Evolutionary conservation across 164 flowering plant genomes (phyloP), one percentile per base, ranked within the genome.

Genomic region (Warburgia ugandensis): DNA sequence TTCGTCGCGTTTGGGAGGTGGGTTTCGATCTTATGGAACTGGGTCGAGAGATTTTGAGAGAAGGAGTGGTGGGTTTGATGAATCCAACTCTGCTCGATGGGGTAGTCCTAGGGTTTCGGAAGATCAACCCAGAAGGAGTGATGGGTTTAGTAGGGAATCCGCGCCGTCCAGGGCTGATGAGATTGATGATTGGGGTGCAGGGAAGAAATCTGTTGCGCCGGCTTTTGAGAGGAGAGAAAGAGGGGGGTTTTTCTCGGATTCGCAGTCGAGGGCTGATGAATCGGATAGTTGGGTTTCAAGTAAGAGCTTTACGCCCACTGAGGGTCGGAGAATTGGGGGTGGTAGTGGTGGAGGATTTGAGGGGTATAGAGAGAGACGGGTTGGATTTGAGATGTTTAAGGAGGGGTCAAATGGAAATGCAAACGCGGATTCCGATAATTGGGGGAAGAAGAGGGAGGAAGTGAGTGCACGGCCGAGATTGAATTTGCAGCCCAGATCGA

Each of bases 151-250:
- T 29, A 66, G 74, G 50, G 87, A 80, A 13, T 59, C 52, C 17
- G 68, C 39, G 28, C 85, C 86, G 8, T 86, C 96, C 3, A 62
- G 97, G 20, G 96, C 97, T 20, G 99, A 94, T 45, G 99, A 86
- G 77, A 74, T 52, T 17, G 97, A 94, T 48, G 72, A 94, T 60
- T 89, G 99, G 99, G 89, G 72, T 0, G 78, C 85, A 0, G 73
- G 68, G 48, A 94, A 89, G 88, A 89, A 75, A 57, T 55, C n/a
- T n/a, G n/a, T n/a, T 60, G 40, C 57, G 26, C 53, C 58, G 16
- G 76, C 83, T 31, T 74, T 61, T 43, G 83, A 79, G 53, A 58
- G 73, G 66, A 56, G 48, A 44, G 48, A 33, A 32, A 60, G 74
- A 16, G 82, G 77, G 0, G 77, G 81, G 17, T 81, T 84, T 46